A percentile compares a stretch with the other conserved stretches of the same genome.
phyloP scores from a whole-genome alignment of 345 rosid species.

The Viola odorata region DNA sequence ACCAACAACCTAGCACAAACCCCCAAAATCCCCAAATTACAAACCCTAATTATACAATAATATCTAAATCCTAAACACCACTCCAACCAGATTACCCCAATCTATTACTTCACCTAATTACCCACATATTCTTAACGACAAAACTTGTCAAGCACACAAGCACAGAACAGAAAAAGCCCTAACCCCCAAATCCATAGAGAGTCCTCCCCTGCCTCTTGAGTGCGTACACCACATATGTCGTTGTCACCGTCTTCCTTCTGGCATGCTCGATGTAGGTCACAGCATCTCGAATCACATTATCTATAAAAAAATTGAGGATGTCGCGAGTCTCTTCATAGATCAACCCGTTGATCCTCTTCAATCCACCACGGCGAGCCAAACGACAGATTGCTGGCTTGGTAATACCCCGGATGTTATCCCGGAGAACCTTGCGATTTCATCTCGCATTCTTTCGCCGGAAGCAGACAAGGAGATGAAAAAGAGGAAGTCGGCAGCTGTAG shows the following conservation, averaged over 20 bases:
- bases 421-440: constrained; percentile 35
- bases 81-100: neutral
- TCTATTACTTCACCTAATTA: neutral
- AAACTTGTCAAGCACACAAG: constrained; percentile 24
- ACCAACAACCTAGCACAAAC: neutral
- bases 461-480: too few species aligned
- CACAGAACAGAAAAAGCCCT: neutral
- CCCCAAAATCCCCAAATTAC: neutral
- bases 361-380: constrained; percentile 36
- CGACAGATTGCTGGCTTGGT: constrained; percentile 38
- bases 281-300: constrained; percentile 36
- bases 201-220: constrained; percentile 41
- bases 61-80: neutral
- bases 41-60: constrained; percentile 2
- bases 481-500: too few species aligned
- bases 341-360: constrained; percentile 36
- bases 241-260: constrained; percentile 38
- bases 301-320: constrained; percentile 34
- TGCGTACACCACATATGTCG: constrained; percentile 41
- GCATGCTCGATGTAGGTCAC: constrained; percentile 42
- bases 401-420: constrained; percentile 39
- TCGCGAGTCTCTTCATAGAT: constrained; percentile 41
- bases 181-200: constrained; percentile 16
- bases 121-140: constrained; percentile 30
- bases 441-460: too few species aligned